These are phyloP conservation scores for Fistulinella cinereoalba DNA, from an alignment of 1,284 basidiomycete genomes.

Conservation along the genomic window DNA sequence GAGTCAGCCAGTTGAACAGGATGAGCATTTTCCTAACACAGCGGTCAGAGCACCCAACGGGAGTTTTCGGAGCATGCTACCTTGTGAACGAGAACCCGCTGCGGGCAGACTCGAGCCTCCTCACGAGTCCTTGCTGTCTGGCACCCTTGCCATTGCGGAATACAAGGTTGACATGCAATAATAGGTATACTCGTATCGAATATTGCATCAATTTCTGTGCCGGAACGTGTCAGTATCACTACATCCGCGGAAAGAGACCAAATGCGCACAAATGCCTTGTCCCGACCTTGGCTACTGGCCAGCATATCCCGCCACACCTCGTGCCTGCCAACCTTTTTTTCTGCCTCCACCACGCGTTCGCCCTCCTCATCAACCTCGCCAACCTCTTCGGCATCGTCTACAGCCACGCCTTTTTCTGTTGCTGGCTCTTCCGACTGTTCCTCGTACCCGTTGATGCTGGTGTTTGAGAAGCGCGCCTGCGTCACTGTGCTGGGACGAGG, in stretches of 20 bases:
- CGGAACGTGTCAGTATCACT: slow-evolving; percentile 6
- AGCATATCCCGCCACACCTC: slow-evolving; percentile 78
- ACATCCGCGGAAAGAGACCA: neutral
- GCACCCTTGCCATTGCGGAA: slow-evolving; percentile 40
- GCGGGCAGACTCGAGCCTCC: slow-evolving; percentile 57
- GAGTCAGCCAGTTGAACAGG: slow-evolving; percentile 78
- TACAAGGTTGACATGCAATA: slow-evolving; percentile 59
- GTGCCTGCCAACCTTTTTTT: slow-evolving; percentile 48
- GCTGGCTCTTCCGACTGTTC: slow-evolving; percentile 38
- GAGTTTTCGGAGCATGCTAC: slow-evolving; percentile 34
- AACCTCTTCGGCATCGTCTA: slow-evolving; percentile 41
- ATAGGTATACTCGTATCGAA: slow-evolving; percentile 66
- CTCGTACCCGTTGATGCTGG: slow-evolving; percentile 19
- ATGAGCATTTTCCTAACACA: slow-evolving; percentile 66
- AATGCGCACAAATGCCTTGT: slow-evolving; percentile 74
- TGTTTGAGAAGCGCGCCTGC: slow-evolving; percentile 22
- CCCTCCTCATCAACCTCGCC: slow-evolving; percentile 44
- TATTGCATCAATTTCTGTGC: slow-evolving; percentile 80
- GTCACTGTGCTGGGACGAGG: slow-evolving; percentile 42
- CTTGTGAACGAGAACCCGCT: slow-evolving; percentile 69
- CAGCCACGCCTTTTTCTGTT: slow-evolving; percentile 32
- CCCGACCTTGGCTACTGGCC: slow-evolving; percentile 69
- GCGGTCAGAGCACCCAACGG: slow-evolving; percentile 6
- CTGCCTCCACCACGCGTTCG: slow-evolving; percentile 41
- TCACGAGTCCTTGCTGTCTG: slow-evolving; percentile 56